A percentile compares a stretch with the other conserved stretches of the same genome.
Conservation (phyloP, 169 alveolate species). For the Babesia bovis region DNA sequence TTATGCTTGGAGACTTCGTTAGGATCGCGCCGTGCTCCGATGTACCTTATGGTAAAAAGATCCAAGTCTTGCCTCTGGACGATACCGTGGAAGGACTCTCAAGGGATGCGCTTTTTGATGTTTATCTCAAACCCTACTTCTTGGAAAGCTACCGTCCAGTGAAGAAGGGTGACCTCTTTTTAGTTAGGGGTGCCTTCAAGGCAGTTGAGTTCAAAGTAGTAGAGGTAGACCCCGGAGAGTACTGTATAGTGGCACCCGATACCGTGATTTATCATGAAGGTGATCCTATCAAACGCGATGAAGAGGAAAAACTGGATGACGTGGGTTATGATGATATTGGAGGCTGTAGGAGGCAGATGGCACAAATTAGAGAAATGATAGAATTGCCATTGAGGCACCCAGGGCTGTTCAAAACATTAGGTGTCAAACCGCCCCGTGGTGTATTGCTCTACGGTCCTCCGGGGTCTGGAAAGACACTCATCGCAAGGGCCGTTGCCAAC, state of each 20-base stretch:
- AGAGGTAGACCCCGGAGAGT: constrained; percentile 99
- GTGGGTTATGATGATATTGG: constrained; percentile 99
- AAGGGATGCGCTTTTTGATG: constrained; percentile 94
- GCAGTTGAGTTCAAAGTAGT: constrained; percentile 99
- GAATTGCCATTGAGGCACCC: constrained; percentile 99
- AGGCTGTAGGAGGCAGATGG: constrained; percentile 99
- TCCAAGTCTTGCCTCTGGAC: constrained; percentile 98
- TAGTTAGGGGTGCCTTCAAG: constrained; percentile 99
- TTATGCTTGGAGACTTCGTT: constrained; percentile 96
- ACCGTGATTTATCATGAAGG: constrained; percentile 93
- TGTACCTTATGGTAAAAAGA: constrained; percentile 97
- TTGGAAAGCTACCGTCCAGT: constrained; percentile 99
- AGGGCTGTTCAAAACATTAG: constrained; percentile 96
- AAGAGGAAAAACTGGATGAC: constrained; percentile 98
- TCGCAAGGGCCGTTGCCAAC: constrained; percentile 99
- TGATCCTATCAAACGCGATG: constrained; percentile 99
- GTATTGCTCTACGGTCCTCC: constrained; percentile 99
- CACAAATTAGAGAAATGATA: constrained; percentile 97
- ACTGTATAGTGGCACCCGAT: constrained; percentile 99
- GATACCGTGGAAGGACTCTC: constrained; percentile 99
- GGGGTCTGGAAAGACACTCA: constrained; percentile 97
- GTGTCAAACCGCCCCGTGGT: constrained; percentile 99
- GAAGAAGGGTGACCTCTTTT: constrained; percentile 96
- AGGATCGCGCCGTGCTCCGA: constrained; percentile 95
- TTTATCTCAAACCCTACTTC: constrained; percentile 98